Percentiles rank a stretch among this genome's conserved stretches.
phyloP scores from a whole-genome alignment of 345 rosid species.

The Heritiera fomes region DNA sequence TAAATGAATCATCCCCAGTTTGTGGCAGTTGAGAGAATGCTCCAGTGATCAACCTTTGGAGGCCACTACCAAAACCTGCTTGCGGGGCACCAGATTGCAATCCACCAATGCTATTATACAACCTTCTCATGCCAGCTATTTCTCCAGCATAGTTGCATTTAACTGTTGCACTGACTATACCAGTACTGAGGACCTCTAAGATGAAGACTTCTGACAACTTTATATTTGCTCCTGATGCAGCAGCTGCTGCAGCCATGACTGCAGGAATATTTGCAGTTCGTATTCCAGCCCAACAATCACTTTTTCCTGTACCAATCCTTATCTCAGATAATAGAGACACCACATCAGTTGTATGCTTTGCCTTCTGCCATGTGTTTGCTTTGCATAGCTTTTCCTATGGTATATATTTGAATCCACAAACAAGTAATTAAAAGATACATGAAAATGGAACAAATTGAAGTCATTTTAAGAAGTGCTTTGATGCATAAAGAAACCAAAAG shows the following conservation, averaged over 20 bases:
- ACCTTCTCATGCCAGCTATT: slow-evolving; percentile 98
- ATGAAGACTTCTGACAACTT: slow-evolving; percentile 82
- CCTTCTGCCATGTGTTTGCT: slow-evolving; percentile 96
- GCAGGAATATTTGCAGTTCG: slow-evolving; percentile 95
- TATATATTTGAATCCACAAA: slow-evolving; percentile 26
- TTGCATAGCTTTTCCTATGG: slow-evolving; percentile 91
- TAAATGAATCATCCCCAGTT: slow-evolving; percentile 79
- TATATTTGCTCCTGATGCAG: slow-evolving; percentile 95
- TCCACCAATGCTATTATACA: slow-evolving; percentile 93
- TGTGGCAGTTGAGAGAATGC: slow-evolving; percentile 74
- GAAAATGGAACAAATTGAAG: slow-evolving; percentile 11
- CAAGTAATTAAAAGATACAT: slow-evolving; percentile 17
- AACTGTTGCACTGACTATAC: slow-evolving; percentile 93
- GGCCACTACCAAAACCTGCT: slow-evolving; percentile 65
- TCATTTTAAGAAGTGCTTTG: slow-evolving; percentile 4
- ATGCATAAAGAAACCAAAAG: neutral
- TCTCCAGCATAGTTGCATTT: slow-evolving; percentile 98
- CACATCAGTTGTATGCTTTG: slow-evolving; percentile 82
- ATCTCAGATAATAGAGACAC: slow-evolving; percentile 96
- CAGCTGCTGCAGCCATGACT: slow-evolving; percentile 98
- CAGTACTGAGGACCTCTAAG: slow-evolving; percentile 95
- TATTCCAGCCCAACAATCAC: slow-evolving; percentile 85
- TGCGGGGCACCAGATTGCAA: slow-evolving; percentile 66
- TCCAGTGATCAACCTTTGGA: slow-evolving; percentile 89
- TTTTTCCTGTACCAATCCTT: slow-evolving; percentile 87